phyloP scores from a whole-genome alignment of 164 flowering plant species.

The Sextonia rubra region DNA sequence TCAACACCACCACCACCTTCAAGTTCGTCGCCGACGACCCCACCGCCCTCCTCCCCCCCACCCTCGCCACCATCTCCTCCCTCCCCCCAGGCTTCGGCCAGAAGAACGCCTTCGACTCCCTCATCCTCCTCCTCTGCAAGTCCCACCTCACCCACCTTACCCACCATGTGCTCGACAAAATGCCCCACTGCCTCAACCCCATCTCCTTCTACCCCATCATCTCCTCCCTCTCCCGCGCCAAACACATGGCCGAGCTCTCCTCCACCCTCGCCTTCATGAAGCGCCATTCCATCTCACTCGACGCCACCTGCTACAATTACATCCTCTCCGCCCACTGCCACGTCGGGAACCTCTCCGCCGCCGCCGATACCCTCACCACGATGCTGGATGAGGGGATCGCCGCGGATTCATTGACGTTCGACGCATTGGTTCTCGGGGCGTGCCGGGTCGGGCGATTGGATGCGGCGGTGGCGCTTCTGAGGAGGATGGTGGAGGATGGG shows the following conservation, averaged over 20 bases:
- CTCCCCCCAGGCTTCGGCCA: slow-evolving; percentile 36
- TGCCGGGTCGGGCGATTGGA: slow-evolving; percentile 48
- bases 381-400: slow-evolving; percentile 36
- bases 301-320: slow-evolving; percentile 42
- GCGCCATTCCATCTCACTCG: slow-evolving; percentile 22
- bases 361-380: slow-evolving; percentile 25
- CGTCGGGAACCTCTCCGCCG: slow-evolving; percentile 32
- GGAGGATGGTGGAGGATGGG: slow-evolving; percentile 57
- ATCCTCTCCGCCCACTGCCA: slow-evolving; percentile 36
- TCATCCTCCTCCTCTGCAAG: slow-evolving; percentile 40
- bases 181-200: slow-evolving; percentile 29
- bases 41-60: slow-evolving; percentile 26
- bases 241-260: slow-evolving; percentile 34
- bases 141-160: slow-evolving; percentile 21
- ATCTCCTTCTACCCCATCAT: slow-evolving; percentile 48
- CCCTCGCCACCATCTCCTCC: slow-evolving; percentile 26
- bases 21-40: slow-evolving; percentile 37
- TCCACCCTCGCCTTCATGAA: slow-evolving; percentile 39
- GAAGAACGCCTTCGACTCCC: slow-evolving; percentile 45
- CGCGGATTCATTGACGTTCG: slow-evolving; percentile 51
- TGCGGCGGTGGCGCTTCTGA: slow-evolving; percentile 41
- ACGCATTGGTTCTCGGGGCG: slow-evolving; percentile 62
- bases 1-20: slow-evolving; percentile 58
- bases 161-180: slow-evolving; percentile 29
- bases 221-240: slow-evolving; percentile 29